A percentile compares a stretch with the other conserved stretches of the same genome.
Conservation (phyloP, 2,329 filamentous ascomycete species). For the Remersonia thermophila region DNA sequence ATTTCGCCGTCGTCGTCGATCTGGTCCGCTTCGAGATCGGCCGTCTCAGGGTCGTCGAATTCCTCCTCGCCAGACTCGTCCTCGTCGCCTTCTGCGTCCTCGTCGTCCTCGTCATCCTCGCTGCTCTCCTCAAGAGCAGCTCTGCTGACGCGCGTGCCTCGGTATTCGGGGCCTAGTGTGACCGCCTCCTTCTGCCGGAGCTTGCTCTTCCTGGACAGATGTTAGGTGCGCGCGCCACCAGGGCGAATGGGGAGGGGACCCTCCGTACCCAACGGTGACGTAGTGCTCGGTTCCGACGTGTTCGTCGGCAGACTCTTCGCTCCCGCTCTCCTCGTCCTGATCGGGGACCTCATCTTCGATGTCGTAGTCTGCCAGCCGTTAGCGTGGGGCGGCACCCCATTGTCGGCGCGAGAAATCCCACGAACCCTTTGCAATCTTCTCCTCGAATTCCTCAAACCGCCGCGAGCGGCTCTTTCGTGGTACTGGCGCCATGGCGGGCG, state of each 20-base stretch:
- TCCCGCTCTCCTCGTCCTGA: slow-evolving; percentile 39
- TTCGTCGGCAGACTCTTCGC: slow-evolving; percentile 23
- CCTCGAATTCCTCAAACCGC: slow-evolving; percentile 50
- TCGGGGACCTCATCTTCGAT: slow-evolving; percentile 56
- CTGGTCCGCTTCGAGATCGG: slow-evolving; percentile 41
- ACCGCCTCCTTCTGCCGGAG: slow-evolving; percentile 60
- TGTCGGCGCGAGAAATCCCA: neutral
- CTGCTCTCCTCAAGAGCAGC: slow-evolving; percentile 48
- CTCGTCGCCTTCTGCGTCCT: slow-evolving; percentile 26
- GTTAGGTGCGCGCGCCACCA: slow-evolving; percentile 6
- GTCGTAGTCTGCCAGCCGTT: slow-evolving; percentile 53
- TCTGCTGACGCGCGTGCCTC: slow-evolving; percentile 63
- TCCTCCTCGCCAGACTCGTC: slow-evolving; percentile 20
- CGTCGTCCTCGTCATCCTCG: slow-evolving; percentile 23
- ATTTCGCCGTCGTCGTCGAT: slow-evolving; percentile 42
- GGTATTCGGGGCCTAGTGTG: slow-evolving; percentile 66
- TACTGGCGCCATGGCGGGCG: slow-evolving; percentile 16
- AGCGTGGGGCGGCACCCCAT: neutral
- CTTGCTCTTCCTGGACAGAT: slow-evolving; percentile 56
- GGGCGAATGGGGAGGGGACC: no score
- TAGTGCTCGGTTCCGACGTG: slow-evolving; percentile 66
- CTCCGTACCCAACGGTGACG: slow-evolving; percentile 51
- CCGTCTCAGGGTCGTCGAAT: slow-evolving; percentile 44
- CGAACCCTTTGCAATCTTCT: slow-evolving; percentile 49
- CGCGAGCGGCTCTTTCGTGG: slow-evolving; percentile 34